These are phyloP conservation scores for Stropharia rugosoannulata DNA, from an alignment of 768 basidiomycete genomes.

Conservation along the genomic window DNA sequence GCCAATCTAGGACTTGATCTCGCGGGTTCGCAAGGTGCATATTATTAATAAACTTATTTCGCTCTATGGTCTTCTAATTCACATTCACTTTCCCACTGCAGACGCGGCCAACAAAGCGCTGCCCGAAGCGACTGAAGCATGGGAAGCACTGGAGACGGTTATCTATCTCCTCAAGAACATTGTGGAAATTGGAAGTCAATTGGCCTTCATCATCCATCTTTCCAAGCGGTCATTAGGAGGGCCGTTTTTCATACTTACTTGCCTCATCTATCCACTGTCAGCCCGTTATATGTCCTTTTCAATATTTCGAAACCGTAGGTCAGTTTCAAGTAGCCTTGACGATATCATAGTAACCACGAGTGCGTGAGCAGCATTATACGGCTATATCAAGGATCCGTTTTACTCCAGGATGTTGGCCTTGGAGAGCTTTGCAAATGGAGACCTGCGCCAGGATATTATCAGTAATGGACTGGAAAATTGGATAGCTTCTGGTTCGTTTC, in stretches of 20 bases:
- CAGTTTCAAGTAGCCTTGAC: background rate
- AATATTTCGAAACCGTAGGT: conserved; percentile 22
- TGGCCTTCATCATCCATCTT: conserved; percentile 28
- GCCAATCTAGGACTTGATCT: conserved; percentile 17
- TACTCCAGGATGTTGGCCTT: conserved; percentile 32
- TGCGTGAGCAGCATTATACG: conserved; percentile 28
- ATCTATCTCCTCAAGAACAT: conserved; percentile 19
- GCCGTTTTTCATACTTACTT: conserved; percentile 32
- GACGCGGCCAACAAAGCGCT: conserved; percentile 2
- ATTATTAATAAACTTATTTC: too few relatives aligned
- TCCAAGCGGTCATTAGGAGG: conserved; percentile 32
- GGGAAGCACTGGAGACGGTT: conserved; percentile 24
- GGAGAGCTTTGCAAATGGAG: conserved; percentile 20
- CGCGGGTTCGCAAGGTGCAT: conserved; percentile 11
- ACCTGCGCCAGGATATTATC: conserved; percentile 38
- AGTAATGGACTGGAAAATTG: conserved; percentile 31
- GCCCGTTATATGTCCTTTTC: conserved; percentile 10
- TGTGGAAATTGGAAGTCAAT: conserved; percentile 24
- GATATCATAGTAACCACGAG: too few relatives aligned
- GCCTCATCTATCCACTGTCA: conserved; percentile 30
- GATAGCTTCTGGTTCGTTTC: conserved; percentile 28
- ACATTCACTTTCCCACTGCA: background rate
- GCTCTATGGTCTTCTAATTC: too few relatives aligned
- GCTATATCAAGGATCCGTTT: conserved; percentile 26
- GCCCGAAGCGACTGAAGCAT: conserved; percentile 22